Evolutionary conservation across 148 eudicot genomes (phyloP).

Genomic region (Limonium bicolor): DNA sequence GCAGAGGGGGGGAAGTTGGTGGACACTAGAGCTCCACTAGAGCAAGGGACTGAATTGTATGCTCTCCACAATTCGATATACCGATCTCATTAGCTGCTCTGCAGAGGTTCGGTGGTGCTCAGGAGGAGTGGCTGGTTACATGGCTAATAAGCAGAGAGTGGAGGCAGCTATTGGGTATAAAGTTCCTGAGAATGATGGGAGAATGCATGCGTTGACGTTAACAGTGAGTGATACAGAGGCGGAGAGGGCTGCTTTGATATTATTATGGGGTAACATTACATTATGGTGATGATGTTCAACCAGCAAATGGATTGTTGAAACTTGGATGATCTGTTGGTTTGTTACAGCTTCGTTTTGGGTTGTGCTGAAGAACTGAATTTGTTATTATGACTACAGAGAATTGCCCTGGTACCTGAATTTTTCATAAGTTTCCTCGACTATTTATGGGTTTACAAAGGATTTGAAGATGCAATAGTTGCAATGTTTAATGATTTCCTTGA

Average conservation of each 20-base stretch:
- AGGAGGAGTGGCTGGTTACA: constrained; percentile 66
- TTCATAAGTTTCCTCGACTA: no score
- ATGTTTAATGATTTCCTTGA: no score
- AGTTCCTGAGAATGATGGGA: constrained; percentile 63
- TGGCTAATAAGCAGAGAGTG: constrained; percentile 79
- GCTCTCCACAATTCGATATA: constrained; percentile 65
- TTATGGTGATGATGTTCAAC: not conserved
- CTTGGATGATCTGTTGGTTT: no score
- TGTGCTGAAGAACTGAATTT: no score
- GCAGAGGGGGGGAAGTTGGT: constrained; percentile 90
- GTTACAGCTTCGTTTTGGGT: no score
- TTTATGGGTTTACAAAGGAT: no score
- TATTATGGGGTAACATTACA: no score
- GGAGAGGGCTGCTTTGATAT: constrained; percentile 69
- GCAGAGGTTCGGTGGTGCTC: constrained; percentile 67
- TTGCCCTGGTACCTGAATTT: no score
- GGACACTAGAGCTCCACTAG: constrained; percentile 89
- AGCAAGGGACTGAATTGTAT: constrained; percentile 70
- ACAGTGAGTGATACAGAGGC: constrained; percentile 79
- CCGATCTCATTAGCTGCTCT: constrained; percentile 64
- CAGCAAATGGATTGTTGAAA: no score
- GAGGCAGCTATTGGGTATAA: constrained; percentile 67
- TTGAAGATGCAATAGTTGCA: no score
- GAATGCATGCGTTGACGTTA: constrained; percentile 65
- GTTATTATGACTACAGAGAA: no score